phyloP scores from a whole-genome alignment of 2,329 filamentous ascomycete species.

The Aureobasidium uvarum region DNA sequence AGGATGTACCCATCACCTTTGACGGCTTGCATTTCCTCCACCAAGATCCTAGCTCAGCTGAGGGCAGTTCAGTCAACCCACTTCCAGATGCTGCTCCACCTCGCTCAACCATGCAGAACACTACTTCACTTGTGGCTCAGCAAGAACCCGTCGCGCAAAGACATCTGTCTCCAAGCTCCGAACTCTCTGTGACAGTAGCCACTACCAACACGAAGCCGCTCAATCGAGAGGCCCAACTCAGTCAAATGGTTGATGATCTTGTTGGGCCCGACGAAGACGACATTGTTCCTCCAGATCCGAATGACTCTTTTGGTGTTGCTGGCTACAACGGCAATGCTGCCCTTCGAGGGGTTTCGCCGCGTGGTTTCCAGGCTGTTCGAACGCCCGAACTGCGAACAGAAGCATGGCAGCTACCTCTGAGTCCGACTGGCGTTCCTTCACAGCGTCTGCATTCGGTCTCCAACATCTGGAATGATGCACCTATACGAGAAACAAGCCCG shows the following conservation, averaged over 20 bases:
- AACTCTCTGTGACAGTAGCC: background rate
- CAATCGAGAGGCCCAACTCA: constrained; percentile 51
- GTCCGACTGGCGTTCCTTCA: constrained; percentile 3
- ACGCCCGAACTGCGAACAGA: constrained; percentile 22
- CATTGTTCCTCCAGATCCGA: constrained; percentile 30
- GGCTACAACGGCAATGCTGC: background rate
- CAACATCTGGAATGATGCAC: constrained; percentile 34
- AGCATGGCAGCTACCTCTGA: constrained; percentile 17
- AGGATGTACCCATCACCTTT: constrained; percentile 28
- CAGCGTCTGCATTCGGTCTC: constrained; percentile 36
- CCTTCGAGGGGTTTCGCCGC: constrained; percentile 3
- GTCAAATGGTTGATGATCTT: constrained; percentile 59
- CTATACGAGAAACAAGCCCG: constrained; percentile 16
- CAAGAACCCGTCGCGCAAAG: background rate
- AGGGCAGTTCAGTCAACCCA: background rate
- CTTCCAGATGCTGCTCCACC: background rate
- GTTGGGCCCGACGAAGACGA: constrained; percentile 47
- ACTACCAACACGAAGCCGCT: constrained; percentile 27
- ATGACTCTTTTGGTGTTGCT: background rate
- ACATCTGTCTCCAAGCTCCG: background rate
- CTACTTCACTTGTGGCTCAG: constrained; percentile 3
- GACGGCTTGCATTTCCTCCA: constrained; percentile 40
- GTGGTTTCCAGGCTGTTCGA: background rate
- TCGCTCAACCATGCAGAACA: background rate
- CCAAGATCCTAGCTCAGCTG: constrained; percentile 34